Conservation (phyloP, 768 basidiomycete genomes). For the Serendipita vermifera region DNA sequence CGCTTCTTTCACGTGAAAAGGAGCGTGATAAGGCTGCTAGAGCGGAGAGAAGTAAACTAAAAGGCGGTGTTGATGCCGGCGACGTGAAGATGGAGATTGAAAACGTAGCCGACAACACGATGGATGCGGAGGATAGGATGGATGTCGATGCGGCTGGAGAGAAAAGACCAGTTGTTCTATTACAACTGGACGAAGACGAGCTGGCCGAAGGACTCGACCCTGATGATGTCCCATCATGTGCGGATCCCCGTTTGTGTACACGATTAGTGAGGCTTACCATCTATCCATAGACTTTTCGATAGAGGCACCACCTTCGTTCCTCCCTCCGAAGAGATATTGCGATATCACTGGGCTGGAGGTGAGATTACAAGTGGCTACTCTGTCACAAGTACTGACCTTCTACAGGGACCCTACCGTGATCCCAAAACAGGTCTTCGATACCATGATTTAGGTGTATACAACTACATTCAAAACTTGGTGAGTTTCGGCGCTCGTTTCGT, state of each 20-base stretch:
- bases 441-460: conserved; percentile 80
- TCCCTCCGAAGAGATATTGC: conserved; percentile 66
- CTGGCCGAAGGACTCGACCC: conserved; percentile 3
- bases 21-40: conserved; percentile 40
- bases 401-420: conserved; percentile 70
- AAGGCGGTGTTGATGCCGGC: not conserved
- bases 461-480: conserved; percentile 63
- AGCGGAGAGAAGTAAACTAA: not conserved
- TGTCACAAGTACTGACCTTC: not conserved
- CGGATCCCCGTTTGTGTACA: not conserved
- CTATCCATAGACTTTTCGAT: conserved; percentile 64
- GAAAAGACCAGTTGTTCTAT: conserved; percentile 18
- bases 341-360: conserved; percentile 82
- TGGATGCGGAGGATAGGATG: conserved; percentile 26
- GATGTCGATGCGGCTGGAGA: conserved; percentile 38
- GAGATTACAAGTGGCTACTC: conserved; percentile 4
- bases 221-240: conserved; percentile 63
- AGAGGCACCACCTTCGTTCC: conserved; percentile 70
- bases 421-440: conserved; percentile 68
- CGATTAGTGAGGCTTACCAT: too few relatives aligned
- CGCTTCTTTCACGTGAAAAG: conserved; percentile 62
- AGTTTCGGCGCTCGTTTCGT: conserved; percentile 14
- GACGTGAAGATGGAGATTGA: conserved; percentile 45
- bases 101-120: conserved; percentile 33
- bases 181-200: conserved; percentile 7